Conservation (phyloP, 2,329 filamentous ascomycete genomes). For the Dactylella cylindrospora region DNA sequence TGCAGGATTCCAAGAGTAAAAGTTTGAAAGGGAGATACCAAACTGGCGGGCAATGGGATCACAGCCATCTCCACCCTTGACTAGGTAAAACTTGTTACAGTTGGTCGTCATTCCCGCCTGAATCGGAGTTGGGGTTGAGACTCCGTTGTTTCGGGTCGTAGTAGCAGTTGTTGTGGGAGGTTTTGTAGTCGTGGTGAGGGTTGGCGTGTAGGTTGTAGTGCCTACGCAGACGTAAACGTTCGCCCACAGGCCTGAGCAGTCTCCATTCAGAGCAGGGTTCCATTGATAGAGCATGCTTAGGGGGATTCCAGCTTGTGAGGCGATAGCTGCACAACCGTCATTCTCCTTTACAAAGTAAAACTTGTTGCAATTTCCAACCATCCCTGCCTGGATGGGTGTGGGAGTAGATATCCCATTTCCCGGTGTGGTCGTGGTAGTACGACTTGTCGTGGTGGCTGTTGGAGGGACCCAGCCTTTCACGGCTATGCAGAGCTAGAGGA, state of each 20-base stretch:
- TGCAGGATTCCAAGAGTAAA: conserved; percentile 15
- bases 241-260: conserved; percentile 13
- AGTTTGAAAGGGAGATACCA: neutral
- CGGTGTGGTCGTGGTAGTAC: neutral
- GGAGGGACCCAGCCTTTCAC: conserved; percentile 10
- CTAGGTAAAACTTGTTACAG: conserved; percentile 19
- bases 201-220: conserved; percentile 8
- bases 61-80: neutral
- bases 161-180: neutral
- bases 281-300: conserved; percentile 49
- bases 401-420: conserved; percentile 49
- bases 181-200: neutral
- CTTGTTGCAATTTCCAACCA: conserved; percentile 29
- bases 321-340: conserved; percentile 49
- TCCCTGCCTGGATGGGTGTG: conserved; percentile 23
- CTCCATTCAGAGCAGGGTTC: conserved; percentile 5
- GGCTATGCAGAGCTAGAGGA: conserved; percentile 1
- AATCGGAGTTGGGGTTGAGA: conserved; percentile 1
- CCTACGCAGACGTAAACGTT: conserved; percentile 21
- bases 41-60: neutral
- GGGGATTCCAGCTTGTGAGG: conserved; percentile 45
- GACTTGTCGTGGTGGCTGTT: neutral
- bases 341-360: conserved; percentile 48
- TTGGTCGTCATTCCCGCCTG: conserved; percentile 6
- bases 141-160: conserved; percentile 2